These are phyloP conservation scores for Trichomonascus vanleenenianus DNA, from an alignment of 805 yeast species.

Conservation along the genomic window DNA sequence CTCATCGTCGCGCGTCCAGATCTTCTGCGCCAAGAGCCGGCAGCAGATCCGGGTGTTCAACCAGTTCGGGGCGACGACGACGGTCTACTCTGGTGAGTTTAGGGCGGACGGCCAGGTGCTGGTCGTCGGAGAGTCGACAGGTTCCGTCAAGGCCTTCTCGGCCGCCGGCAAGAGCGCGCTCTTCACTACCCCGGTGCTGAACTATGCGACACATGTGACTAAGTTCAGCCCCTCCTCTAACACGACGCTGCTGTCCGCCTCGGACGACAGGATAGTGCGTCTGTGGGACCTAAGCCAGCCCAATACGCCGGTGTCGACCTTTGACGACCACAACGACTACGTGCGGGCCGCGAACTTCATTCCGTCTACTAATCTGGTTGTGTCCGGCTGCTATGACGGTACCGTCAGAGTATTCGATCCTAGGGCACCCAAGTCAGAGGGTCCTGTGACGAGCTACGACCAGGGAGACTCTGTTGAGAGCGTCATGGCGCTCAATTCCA, in stretches of 20 bases:
- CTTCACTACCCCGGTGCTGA: conserved; percentile 38
- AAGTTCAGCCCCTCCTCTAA: conserved; percentile 76
- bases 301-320: conserved; percentile 56
- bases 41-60: conserved; percentile 81
- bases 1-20: conserved; percentile 82
- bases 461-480: conserved; percentile 84
- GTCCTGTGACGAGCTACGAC: conserved; percentile 55
- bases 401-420: conserved; percentile 76
- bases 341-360: conserved; percentile 75
- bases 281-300: conserved; percentile 82
- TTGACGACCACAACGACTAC: conserved; percentile 77
- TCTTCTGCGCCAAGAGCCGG: conserved; percentile 88
- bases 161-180: conserved; percentile 71
- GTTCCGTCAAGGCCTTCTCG: conserved; percentile 85
- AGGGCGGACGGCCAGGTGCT: conserved; percentile 85
- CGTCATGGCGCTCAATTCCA: conserved; percentile 62
- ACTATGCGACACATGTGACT: conserved; percentile 88
- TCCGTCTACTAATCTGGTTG: conserved; percentile 68
- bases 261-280: conserved; percentile 84
- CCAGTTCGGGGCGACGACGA: conserved; percentile 67
- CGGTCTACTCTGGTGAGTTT: conserved; percentile 86
- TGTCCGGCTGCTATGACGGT: conserved; percentile 94
- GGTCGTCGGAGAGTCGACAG: conserved; percentile 94
- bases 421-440: conserved; percentile 41
- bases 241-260: conserved; percentile 74